Evolutionary conservation across 345 rosid species (phyloP), one percentile per base, ranked within the genome.

Genomic region (Dimocarpus longan): DNA sequence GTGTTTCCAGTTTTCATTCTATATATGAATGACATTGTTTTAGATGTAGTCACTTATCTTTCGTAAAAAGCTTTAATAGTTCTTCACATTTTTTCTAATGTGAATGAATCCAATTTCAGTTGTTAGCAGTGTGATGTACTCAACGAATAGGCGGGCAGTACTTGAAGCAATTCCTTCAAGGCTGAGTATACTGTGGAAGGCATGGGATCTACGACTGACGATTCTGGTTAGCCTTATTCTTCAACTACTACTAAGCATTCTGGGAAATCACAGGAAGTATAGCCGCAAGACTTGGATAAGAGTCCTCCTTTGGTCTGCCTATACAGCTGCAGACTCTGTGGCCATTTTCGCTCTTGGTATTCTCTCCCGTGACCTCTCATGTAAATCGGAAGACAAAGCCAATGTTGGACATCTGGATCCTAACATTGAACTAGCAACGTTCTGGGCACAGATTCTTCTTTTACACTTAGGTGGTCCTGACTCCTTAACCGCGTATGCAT

Each of bases 391-490:
- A 32, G 37, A 32, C 37, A 32, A 1, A 32, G 37, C 37, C 37
- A 32, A 32, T 32, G 37, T 32, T 32, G 37, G 37, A 32, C 37
- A 32, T 32, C 68, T 19, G 21, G 3, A 32, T 4, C 10, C 8
- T 0, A 28, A 68, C 22, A 11, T 10, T 1, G 24, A 4, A 8
- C 15, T 77, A 2, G 39, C 46, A 15, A 76, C 77, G 5, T 48
- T 72, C 4, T 66, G 68, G 65, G 77, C 62, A 13, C 77, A 66
- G 2, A 66, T 79, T 37, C 70, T 79, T 26, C 72, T 79, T n/a
- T 43, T 73, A 18, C 77, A 64, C 24, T 75, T 72, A 8, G 77
- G 77, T 24, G 68, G 59, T 26, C 46, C 60, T 10, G 73, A 79
- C 22, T 72, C 57, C 15, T 65, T 73, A 65, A 73, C 77, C 1